Evolutionary conservation across 441 rosid species (phyloP).

Genomic region (Breynia disticha): DNA sequence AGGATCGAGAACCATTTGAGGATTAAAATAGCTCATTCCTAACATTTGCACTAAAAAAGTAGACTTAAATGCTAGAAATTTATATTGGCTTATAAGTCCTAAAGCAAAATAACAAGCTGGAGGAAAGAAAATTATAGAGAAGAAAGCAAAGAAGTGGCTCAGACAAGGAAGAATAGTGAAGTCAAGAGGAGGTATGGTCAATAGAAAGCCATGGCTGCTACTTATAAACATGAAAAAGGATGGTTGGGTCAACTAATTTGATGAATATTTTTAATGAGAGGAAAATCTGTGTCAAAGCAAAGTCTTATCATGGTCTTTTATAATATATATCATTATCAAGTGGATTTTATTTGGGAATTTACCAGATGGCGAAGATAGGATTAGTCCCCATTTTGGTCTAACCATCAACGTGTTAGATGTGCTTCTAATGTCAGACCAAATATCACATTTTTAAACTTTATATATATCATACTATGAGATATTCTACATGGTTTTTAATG

Average conservation of each 20-base stretch:
- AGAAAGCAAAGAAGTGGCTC: slow-evolving; percentile 15
- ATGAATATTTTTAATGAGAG: slow-evolving; percentile 17
- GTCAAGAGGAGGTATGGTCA: slow-evolving; percentile 32
- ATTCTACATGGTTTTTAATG: slow-evolving; percentile 18
- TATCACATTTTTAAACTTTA: slow-evolving; percentile 11
- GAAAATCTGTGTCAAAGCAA: slow-evolving; percentile 22
- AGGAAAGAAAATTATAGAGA: slow-evolving; percentile 9
- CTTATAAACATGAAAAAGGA: slow-evolving; percentile 39
- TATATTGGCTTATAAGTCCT: slow-evolving; percentile 2
- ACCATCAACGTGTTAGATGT: slow-evolving; percentile 21
- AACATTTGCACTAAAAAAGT: not conserved
- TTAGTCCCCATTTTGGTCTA: slow-evolving; percentile 32
- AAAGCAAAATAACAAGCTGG: slow-evolving; percentile 8
- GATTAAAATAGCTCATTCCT: slow-evolving; percentile 34
- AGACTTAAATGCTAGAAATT: not conserved
- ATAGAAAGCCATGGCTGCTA: slow-evolving; percentile 26
- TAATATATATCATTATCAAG: slow-evolving; percentile 29
- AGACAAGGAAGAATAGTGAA: slow-evolving; percentile 22
- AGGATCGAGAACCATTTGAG: slow-evolving; percentile 40
- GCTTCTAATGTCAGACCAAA: slow-evolving; percentile 13
- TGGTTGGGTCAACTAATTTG: slow-evolving; percentile 45
- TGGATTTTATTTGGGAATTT: slow-evolving; percentile 20
- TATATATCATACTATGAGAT: slow-evolving; percentile 20
- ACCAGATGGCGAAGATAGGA: slow-evolving; percentile 40
- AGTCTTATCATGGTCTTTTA: slow-evolving; percentile 24